These are phyloP conservation scores for Lasiodiplodia hormozganensis DNA, from an alignment of 2,329 filamentous ascomycete species.

Conservation along the genomic window DNA sequence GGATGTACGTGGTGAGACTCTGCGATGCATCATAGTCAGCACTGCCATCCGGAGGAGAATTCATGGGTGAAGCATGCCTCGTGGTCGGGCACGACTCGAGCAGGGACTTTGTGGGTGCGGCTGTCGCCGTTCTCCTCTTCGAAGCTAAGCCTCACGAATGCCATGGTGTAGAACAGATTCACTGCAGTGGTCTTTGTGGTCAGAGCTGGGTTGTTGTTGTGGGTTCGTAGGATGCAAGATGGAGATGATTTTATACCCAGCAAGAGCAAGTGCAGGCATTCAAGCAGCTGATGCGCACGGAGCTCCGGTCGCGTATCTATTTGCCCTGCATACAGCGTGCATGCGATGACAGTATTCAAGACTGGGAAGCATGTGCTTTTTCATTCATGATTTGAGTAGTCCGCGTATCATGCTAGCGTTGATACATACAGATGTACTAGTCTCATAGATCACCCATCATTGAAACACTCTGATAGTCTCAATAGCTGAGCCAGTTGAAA, in stretches of 20 bases:
- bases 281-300: not conserved
- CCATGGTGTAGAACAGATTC: not conserved
- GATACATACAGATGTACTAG: not conserved
- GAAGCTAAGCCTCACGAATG: not conserved
- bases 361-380: not conserved
- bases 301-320: not conserved
- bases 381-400: not conserved
- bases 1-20: not conserved
- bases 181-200: not conserved
- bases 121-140: not conserved
- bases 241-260: not conserved
- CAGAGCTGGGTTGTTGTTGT: not conserved
- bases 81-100: not conserved
- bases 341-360: not conserved
- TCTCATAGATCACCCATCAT: not conserved
- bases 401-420: not conserved
- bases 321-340: not conserved
- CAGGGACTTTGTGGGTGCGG: not conserved
- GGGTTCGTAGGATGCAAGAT: not conserved
- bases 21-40: not conserved
- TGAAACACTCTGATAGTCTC: not conserved
- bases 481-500: not conserved
- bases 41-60: not conserved
- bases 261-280: not conserved
- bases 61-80: not conserved